phyloP scores from a whole-genome alignment of 495 filamentous ascomycete species.

The Aspergillus heteromorphus region DNA sequence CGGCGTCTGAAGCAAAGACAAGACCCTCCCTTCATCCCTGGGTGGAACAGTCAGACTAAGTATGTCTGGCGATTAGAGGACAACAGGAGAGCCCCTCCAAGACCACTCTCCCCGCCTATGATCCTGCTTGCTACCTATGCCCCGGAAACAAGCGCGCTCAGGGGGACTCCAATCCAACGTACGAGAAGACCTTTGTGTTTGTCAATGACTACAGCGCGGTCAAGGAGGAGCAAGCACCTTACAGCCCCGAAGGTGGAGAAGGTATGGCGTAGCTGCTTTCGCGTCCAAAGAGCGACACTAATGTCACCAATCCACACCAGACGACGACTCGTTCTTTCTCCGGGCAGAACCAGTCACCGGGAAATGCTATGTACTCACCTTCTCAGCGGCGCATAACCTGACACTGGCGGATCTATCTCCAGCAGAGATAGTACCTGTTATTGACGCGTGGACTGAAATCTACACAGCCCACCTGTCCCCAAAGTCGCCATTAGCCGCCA shows the following conservation, averaged over 20 bases:
- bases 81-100: constrained; percentile 81
- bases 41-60: constrained; percentile 1
- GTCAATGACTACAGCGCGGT: constrained; percentile 98
- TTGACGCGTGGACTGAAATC: constrained; percentile 82
- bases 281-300: background rate
- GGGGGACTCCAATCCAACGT: constrained; percentile 83
- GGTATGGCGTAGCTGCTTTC: constrained; percentile 27
- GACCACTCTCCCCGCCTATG: constrained; percentile 71
- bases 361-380: constrained; percentile 96
- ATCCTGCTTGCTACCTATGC: constrained; percentile 92
- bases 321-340: constrained; percentile 72
- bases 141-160: constrained; percentile 89
- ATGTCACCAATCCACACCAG: constrained; percentile 30
- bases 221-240: constrained; percentile 81
- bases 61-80: constrained; percentile 53
- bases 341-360: constrained; percentile 82
- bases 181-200: constrained; percentile 84
- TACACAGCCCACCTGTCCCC: constrained; percentile 77
- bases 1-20: background rate
- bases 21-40: background rate
- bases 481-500: constrained; percentile 56
- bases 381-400: constrained; percentile 81
- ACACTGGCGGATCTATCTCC: constrained; percentile 83
- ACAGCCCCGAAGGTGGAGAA: constrained; percentile 48
- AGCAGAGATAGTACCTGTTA: constrained; percentile 63